Evolutionary conservation across 225 moss, liverwort and hornwort species (phyloP).

Genomic region (Bryoerythrophyllum caledonicum): DNA sequence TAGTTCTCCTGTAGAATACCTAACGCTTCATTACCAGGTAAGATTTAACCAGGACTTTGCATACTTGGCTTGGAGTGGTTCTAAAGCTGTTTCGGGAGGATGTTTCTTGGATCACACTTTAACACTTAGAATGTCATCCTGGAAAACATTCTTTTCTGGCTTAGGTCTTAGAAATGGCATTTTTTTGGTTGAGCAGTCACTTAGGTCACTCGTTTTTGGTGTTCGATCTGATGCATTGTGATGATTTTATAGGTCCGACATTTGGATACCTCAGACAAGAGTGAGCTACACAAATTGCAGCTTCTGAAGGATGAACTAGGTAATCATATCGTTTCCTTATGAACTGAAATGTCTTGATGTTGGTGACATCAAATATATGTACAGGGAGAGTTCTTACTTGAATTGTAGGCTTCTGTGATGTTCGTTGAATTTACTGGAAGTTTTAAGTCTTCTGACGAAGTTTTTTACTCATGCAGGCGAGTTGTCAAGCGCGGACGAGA

Average conservation of each 20-base stretch:
- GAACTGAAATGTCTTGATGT: background rate
- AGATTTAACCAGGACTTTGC: conserved; percentile 13
- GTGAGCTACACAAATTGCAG: conserved; percentile 95
- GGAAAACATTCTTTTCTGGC: too few relatives aligned
- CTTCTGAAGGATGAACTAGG: conserved; percentile 96
- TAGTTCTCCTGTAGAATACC: conserved; percentile 93
- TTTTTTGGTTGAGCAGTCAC: background rate
- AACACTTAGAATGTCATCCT: background rate
- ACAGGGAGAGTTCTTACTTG: background rate
- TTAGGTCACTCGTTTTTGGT: background rate
- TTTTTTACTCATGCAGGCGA: conserved; percentile 63
- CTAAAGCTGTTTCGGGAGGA: background rate
- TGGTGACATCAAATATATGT: background rate
- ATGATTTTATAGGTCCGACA: conserved; percentile 68
- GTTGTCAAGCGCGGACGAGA: conserved; percentile 95
- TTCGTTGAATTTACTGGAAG: conserved; percentile 8
- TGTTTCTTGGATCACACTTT: background rate
- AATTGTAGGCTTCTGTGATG: background rate
- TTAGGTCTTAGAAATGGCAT: too few relatives aligned
- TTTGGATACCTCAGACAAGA: conserved; percentile 92
- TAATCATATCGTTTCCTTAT: conserved; percentile 24
- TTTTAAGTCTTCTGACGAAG: background rate
- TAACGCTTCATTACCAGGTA: conserved; percentile 98
- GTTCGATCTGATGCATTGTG: conserved; percentile 8
- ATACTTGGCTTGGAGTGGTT: conserved; percentile 1